A percentile compares a stretch with the other conserved stretches of the same genome.
Conservation (phyloP, 352 stramenopile species). For the Globisporangium nagaii region DNA sequence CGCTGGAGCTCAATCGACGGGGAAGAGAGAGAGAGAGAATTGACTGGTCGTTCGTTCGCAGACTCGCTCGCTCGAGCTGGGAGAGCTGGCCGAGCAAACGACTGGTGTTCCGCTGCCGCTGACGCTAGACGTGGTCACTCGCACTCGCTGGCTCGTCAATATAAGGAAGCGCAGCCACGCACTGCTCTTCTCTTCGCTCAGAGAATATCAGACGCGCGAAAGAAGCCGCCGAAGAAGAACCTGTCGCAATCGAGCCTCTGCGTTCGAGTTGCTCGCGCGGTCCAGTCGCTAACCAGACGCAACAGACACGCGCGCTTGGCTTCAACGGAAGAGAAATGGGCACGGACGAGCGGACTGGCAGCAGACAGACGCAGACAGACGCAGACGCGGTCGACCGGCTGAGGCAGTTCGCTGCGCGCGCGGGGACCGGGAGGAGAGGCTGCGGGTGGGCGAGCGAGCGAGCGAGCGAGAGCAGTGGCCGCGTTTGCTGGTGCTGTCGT, state of each 20-base stretch:
- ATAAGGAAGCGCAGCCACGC: background rate
- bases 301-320: conserved; percentile 4
- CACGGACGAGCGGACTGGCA: background rate
- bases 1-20: too few species aligned
- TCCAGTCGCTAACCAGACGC: background rate
- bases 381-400: background rate
- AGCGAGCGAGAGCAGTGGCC: background rate
- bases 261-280: background rate
- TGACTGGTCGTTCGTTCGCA: background rate
- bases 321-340: background rate
- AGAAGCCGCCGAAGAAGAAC: conserved; percentile 1
- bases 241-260: background rate
- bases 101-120: conserved; percentile 1
- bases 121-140: background rate
- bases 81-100: too few species aligned
- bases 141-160: background rate
- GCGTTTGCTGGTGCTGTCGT: background rate
- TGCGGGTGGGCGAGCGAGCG: background rate
- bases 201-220: conserved; percentile 5
- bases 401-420: too few species aligned
- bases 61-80: background rate
- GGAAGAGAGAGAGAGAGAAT: too few species aligned
- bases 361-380: background rate
- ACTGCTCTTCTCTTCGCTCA: background rate
- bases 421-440: background rate